Evolutionary conservation across 2,329 filamentous ascomycete species (phyloP).

Genomic region (Microascus cirrosus): DNA sequence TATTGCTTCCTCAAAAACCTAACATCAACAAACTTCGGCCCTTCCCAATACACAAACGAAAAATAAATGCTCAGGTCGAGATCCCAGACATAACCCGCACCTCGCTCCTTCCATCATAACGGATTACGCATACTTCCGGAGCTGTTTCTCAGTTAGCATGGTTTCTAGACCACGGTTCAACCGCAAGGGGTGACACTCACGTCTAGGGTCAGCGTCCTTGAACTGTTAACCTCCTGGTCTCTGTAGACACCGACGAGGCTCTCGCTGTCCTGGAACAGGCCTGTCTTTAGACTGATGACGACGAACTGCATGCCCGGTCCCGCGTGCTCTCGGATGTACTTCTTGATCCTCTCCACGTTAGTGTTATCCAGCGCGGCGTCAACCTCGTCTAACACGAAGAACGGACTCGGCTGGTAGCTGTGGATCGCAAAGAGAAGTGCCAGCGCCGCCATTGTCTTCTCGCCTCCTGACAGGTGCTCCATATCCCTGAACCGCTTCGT

Average conservation of each 20-base stretch:
- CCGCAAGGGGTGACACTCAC: slow-evolving; percentile 46
- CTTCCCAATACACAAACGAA: background rate
- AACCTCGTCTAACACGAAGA: slow-evolving; percentile 97
- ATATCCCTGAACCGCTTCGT: slow-evolving; percentile 98
- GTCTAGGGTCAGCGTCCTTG: slow-evolving; percentile 84
- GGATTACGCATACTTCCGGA: slow-evolving; percentile 16
- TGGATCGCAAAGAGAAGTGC: slow-evolving; percentile 96
- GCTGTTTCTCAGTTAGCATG: slow-evolving; percentile 12
- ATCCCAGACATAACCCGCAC: background rate
- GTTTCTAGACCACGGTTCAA: background rate
- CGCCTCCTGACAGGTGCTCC: slow-evolving; percentile 93
- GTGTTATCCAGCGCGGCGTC: slow-evolving; percentile 97
- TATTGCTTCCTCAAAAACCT: background rate
- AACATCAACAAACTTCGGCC: background rate
- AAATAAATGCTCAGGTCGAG: background rate
- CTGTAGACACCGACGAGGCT: slow-evolving; percentile 91
- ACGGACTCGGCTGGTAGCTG: slow-evolving; percentile 87
- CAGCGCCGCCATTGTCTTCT: slow-evolving; percentile 97
- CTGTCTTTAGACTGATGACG: slow-evolving; percentile 92
- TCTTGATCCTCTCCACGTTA: slow-evolving; percentile 91
- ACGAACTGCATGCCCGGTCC: slow-evolving; percentile 98
- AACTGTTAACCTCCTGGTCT: slow-evolving; percentile 89
- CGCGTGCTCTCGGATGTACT: slow-evolving; percentile 89
- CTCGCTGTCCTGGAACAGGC: slow-evolving; percentile 92
- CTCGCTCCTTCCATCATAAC: background rate